Percentiles rank a stretch among this genome's conserved stretches.
Conservation (phyloP, 2,329 filamentous ascomycete genomes). For the Fusarium vanettenii region DNA sequence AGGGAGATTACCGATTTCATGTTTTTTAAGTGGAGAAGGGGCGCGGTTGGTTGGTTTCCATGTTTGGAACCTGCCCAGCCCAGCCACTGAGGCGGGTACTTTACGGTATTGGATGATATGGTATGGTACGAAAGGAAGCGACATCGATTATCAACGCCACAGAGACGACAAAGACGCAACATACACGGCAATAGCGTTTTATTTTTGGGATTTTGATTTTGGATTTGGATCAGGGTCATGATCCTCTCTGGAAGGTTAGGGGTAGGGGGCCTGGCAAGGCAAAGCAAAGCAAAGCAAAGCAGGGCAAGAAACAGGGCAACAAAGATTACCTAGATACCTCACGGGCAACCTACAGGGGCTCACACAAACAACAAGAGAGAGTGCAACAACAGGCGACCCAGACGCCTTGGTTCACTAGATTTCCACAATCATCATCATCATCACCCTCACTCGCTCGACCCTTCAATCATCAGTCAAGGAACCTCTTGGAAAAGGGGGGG, state of each 20-base stretch:
- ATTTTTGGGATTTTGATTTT: background rate
- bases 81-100: conserved; percentile 18
- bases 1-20: conserved; percentile 8
- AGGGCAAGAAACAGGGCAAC: conserved; percentile 11
- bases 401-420: conserved; percentile 18
- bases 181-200: conserved; percentile 37
- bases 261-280: background rate
- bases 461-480: background rate
- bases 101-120: background rate
- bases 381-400: conserved; percentile 24
- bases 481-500: background rate
- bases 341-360: conserved; percentile 17
- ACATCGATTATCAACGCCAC: conserved; percentile 21
- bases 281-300: background rate
- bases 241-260: background rate
- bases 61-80: background rate
- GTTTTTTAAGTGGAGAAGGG: conserved; percentile 21
- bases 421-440: background rate
- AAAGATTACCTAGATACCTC: conserved; percentile 23
- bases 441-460: background rate
- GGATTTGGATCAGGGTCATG: background rate
- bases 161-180: conserved; percentile 20
- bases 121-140: background rate
- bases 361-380: conserved; percentile 6
- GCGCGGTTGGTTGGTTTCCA: background rate